Evolutionary conservation across 345 rosid genomes (phyloP).

Genomic region (Ailanthus altissimus): DNA sequence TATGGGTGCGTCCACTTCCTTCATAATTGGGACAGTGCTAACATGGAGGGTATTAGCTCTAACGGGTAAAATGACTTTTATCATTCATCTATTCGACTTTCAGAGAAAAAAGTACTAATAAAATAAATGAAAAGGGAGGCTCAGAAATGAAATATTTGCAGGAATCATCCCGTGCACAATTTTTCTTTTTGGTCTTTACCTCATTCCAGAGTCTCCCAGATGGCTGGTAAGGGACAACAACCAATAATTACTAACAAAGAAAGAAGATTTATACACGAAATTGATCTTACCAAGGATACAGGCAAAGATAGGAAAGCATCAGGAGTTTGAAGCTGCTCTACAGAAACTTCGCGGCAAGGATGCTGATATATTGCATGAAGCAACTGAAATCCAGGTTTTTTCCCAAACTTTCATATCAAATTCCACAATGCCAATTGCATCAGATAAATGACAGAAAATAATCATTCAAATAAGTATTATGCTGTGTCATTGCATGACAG

Average conservation of each 20-base stretch:
- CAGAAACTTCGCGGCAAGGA: conserved; percentile 81
- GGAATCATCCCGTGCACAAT: conserved; percentile 74
- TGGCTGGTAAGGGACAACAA: conserved; percentile 62
- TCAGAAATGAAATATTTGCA: conserved; percentile 36
- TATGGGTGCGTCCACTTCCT: conserved; percentile 73
- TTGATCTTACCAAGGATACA: conserved; percentile 31
- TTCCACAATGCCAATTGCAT: background rate
- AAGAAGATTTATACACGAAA: background rate
- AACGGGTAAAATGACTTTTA: conserved; percentile 48
- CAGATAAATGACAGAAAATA: conserved; percentile 4
- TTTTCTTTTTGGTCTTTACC: conserved; percentile 62
- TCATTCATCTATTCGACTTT: background rate
- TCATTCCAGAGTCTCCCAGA: conserved; percentile 92
- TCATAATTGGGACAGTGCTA: conserved; percentile 77
- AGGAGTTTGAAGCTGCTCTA: conserved; percentile 67
- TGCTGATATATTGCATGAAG: conserved; percentile 70
- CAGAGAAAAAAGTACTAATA: too few relatives aligned
- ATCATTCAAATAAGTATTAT: background rate
- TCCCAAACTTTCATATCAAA: background rate
- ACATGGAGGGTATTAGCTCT: conserved; percentile 86
- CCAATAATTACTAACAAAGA: background rate
- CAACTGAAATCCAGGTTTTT: conserved; percentile 71
- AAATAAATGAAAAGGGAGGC: conserved; percentile 18
- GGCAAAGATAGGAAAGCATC: conserved; percentile 68
- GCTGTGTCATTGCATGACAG: conserved; percentile 40